Percentiles rank a stretch among this genome's conserved stretches.
Conservation (phyloP, 2,329 filamentous ascomycete genomes). For the Nemania sp. region DNA sequence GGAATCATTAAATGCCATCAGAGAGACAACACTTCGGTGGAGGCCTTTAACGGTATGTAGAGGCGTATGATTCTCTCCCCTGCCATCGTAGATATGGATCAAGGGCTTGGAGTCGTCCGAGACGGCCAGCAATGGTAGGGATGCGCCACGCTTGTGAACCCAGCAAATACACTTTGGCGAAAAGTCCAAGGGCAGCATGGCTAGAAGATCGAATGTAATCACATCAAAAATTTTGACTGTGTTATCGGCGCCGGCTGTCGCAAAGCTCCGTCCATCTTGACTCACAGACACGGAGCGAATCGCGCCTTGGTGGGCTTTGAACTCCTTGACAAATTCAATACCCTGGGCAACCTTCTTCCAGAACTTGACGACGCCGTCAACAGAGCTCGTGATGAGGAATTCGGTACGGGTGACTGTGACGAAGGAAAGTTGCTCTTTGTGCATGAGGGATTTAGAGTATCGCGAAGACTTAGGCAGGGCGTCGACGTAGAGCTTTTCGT, state of each 20-base stretch:
- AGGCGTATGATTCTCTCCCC: conserved; percentile 81
- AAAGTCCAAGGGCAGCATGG: conserved; percentile 83
- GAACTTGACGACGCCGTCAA: conserved; percentile 98
- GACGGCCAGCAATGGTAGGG: conserved; percentile 85
- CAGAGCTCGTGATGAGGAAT: conserved; percentile 92
- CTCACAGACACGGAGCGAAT: conserved; percentile 87
- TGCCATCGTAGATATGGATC: conserved; percentile 88
- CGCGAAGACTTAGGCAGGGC: conserved; percentile 83
- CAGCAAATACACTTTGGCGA: conserved; percentile 86
- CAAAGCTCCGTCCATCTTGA: conserved; percentile 91
- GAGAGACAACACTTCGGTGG: conserved; percentile 83
- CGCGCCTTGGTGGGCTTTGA: conserved; percentile 88
- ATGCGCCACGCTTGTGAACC: conserved; percentile 90
- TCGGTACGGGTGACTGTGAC: conserved; percentile 93
- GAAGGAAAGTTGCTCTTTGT: conserved; percentile 93
- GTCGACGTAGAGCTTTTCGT: conserved; percentile 94
- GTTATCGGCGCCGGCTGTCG: conserved; percentile 83
- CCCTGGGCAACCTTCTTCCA: conserved; percentile 96
- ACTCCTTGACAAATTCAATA: conserved; percentile 98
- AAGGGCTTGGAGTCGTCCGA: conserved; percentile 78
- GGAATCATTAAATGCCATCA: conserved; percentile 89
- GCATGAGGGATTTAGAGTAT: conserved; percentile 98
- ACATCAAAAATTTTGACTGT: conserved; percentile 85
- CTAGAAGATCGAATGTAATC: conserved; percentile 87
- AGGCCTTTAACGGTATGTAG: conserved; percentile 82